Base-by-base conservation (phyloP, 176 grass and related monocot genomes). In the Eleusine indica region DNA sequence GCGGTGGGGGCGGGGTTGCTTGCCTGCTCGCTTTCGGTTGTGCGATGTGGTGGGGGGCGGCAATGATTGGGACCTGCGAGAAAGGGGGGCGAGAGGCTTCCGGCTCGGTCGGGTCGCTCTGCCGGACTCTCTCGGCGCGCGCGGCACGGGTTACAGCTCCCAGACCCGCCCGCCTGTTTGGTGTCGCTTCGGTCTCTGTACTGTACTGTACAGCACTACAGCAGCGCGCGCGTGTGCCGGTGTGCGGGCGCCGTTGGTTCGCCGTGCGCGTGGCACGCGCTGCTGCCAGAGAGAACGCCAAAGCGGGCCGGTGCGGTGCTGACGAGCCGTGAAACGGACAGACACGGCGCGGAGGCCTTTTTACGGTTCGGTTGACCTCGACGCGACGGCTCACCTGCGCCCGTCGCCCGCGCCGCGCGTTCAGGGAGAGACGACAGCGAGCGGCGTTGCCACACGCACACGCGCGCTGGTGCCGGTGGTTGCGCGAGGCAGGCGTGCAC, bases 51-150 rank as follows among this genome's bases (percentile, higher is more conserved):
- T 53, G 63, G 47, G 44, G 44, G 21, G n/a, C 28, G 67, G 52
- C 79, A 71, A 82, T 82, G 79, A 82, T 71, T 82, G 67, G 37
- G 79, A 82, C 79, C 3, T 41, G 63, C 44, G 25, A 30, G 61
- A 13, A 8, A 62, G 58, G 9, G 25, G 25, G 25, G 0, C 2
- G 62, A 37, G 30, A 64, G 61, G 61, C 61, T 64, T 64, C 61
- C 61, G n/a, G 60, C 60, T 63, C 60, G 60, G 22, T 19, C 18
- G 54, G 54, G 54, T n/a, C 53, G 53, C 53, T 1, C 2, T 19
- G 52, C 53, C 53, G 53, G 4, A 19, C 53, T 19, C 53, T 3
- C 16, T 4, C 53, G 16, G 54, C 6, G 21, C 56, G 53, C 53
- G 15, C 52, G 52, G 16, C 52, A 9, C 56, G 56, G 6, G 56